phyloP scores from a whole-genome alignment of 2,329 filamentous ascomycete species.

The Truncatella angustata region DNA sequence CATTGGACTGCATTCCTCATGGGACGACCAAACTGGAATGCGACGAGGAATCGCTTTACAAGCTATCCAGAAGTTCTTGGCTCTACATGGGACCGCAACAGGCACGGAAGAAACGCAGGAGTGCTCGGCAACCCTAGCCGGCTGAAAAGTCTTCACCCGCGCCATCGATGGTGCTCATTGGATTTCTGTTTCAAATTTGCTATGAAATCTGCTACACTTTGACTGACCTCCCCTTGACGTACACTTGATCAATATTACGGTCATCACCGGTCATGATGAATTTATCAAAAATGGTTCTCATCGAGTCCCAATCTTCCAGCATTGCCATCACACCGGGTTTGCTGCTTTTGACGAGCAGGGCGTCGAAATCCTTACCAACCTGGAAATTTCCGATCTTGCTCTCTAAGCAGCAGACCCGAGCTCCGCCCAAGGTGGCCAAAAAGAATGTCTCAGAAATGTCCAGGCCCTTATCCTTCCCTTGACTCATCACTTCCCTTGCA shows the following conservation, averaged over 20 bases:
- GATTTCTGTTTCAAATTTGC: too few relatives aligned
- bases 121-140: too few relatives aligned
- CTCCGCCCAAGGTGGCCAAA: slow-evolving; percentile 60
- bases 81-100: background rate
- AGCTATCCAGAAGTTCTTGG: slow-evolving; percentile 39
- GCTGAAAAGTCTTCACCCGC: too few relatives aligned
- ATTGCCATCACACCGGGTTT: slow-evolving; percentile 48
- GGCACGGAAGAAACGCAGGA: too few relatives aligned
- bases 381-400: slow-evolving; percentile 55
- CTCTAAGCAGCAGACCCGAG: slow-evolving; percentile 54
- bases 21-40: slow-evolving; percentile 52
- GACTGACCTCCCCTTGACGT: slow-evolving; percentile 44
- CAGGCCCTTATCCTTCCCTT: slow-evolving; percentile 42
- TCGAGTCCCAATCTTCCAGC: slow-evolving; percentile 47
- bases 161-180: too few relatives aligned
- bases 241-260: slow-evolving; percentile 56
- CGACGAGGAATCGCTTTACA: slow-evolving; percentile 45
- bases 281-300: slow-evolving; percentile 54
- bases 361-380: slow-evolving; percentile 62
- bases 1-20: slow-evolving; percentile 51
- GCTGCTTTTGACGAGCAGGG: slow-evolving; percentile 42
- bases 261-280: slow-evolving; percentile 67
- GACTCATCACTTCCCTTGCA: slow-evolving; percentile 40
- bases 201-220: slow-evolving; percentile 3
- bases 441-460: slow-evolving; percentile 54